phyloP scores from a whole-genome alignment of 805 yeast genomes.

The Nakazawaea siamensis region DNA sequence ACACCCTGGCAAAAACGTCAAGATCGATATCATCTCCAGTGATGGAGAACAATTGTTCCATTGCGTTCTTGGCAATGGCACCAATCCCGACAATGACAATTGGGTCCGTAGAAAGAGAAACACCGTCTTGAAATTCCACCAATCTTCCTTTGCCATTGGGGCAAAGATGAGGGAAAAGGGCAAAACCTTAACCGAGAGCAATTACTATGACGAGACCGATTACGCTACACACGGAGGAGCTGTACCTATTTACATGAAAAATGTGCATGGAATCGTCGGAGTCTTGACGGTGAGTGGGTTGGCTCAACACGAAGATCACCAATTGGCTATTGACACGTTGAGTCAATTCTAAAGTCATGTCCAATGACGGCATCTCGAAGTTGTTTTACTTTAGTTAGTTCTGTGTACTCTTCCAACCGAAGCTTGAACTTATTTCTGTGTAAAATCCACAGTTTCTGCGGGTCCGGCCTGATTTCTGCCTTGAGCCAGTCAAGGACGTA shows the following conservation, averaged over 20 bases:
- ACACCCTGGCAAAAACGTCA: constrained; percentile 24
- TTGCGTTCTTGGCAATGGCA: constrained; percentile 23
- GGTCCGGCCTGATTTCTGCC: background rate
- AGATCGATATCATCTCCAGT: constrained; percentile 38
- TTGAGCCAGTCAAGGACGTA: background rate
- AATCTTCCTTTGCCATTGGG: constrained; percentile 40
- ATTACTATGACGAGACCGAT: constrained; percentile 30
- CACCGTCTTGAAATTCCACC: constrained; percentile 38
- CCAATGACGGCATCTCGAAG: background rate
- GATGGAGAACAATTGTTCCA: constrained; percentile 42
- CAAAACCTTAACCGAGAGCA: constrained; percentile 28
- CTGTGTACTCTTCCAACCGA: background rate
- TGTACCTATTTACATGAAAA: constrained; percentile 34
- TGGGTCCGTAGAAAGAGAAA: constrained; percentile 46
- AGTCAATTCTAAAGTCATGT: background rate
- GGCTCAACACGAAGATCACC: constrained; percentile 47
- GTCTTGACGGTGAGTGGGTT: constrained; percentile 49
- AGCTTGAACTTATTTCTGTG: background rate
- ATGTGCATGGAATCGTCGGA: constrained; percentile 27
- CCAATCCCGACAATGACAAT: constrained; percentile 40
- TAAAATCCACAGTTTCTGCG: background rate
- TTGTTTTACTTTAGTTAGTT: background rate
- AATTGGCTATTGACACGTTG: constrained; percentile 29
- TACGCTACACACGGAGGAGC: constrained; percentile 53
- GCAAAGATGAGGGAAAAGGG: constrained; percentile 28